Conservation (phyloP, 257 asterid species). For the Solanum clarkiae region DNA sequence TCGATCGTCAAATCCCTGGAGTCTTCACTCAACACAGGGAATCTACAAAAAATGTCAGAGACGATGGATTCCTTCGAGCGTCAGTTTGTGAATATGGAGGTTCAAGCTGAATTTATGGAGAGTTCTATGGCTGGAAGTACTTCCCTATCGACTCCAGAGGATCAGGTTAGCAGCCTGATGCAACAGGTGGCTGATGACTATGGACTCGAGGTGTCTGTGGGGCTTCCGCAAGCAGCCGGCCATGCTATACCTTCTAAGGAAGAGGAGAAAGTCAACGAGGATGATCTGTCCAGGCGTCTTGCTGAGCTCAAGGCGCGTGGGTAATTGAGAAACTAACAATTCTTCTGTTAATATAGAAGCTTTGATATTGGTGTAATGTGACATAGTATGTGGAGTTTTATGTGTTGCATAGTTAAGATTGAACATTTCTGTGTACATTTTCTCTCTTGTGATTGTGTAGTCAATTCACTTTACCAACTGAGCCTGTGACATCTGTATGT, state of each 20-base stretch:
- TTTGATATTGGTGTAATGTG: not conserved
- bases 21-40: constrained; percentile 67
- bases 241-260: constrained; percentile 50
- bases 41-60: constrained; percentile 95
- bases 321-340: constrained; percentile 10
- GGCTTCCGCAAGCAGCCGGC: constrained; percentile 78
- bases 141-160: constrained; percentile 86
- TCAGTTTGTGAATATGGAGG: constrained; percentile 97
- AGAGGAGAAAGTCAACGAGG: constrained; percentile 80
- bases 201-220: constrained; percentile 95
- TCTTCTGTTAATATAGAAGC: not conserved
- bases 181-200: constrained; percentile 98
- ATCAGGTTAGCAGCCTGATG: constrained; percentile 82
- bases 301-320: constrained; percentile 97
- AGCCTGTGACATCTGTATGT: not conserved
- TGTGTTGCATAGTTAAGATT: not conserved
- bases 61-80: constrained; percentile 91
- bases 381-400: not conserved
- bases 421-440: not conserved
- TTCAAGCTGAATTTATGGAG: constrained; percentile 99
- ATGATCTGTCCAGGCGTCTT: constrained; percentile 80
- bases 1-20: constrained; percentile 81
- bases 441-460: not conserved
- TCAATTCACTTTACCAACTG: not conserved
- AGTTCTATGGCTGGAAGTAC: constrained; percentile 97